Evolutionary conservation across 257 asterid genomes (phyloP).

Genomic region (Solanum sejunctum): DNA sequence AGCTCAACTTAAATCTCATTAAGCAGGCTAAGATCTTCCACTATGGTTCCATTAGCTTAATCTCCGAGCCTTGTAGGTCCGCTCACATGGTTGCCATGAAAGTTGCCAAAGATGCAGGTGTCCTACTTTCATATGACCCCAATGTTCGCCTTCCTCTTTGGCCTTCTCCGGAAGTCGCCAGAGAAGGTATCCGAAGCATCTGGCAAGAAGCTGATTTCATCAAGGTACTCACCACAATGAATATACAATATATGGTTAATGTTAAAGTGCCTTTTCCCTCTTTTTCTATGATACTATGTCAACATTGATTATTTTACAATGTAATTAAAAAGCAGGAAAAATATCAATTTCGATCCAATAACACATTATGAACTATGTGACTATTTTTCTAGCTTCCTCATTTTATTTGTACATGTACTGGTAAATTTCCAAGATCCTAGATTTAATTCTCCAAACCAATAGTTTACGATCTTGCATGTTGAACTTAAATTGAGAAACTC

Average conservation of each 20-base stretch:
- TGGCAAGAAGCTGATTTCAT: conserved; percentile 39
- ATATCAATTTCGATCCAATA: not conserved
- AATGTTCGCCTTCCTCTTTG: conserved; percentile 39
- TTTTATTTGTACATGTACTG: too few species aligned
- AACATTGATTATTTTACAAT: not conserved
- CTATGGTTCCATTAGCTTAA: conserved; percentile 40
- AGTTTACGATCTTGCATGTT: too few species aligned
- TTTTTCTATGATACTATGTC: too few species aligned
- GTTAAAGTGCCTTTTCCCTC: not conserved
- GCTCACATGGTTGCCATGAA: conserved; percentile 36
- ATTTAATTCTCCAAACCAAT: too few species aligned
- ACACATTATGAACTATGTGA: not conserved
- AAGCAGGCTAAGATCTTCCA: conserved; percentile 25
- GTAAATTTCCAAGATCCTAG: too few species aligned
- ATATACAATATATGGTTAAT: not conserved
- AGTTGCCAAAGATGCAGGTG: conserved; percentile 31
- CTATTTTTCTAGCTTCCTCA: too few species aligned
- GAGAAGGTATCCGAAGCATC: conserved; percentile 24
- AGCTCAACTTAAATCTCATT: conserved; percentile 15
- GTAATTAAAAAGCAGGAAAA: too few species aligned
- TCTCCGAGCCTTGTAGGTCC: conserved; percentile 27
- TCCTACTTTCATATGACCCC: conserved; percentile 33
- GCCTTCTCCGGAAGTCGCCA: conserved; percentile 30
- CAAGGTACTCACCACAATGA: conserved; percentile 12
- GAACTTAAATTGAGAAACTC: too few species aligned